phyloP scores from a whole-genome alignment of 2,329 filamentous ascomycete species.

The Neonectria hederae region DNA sequence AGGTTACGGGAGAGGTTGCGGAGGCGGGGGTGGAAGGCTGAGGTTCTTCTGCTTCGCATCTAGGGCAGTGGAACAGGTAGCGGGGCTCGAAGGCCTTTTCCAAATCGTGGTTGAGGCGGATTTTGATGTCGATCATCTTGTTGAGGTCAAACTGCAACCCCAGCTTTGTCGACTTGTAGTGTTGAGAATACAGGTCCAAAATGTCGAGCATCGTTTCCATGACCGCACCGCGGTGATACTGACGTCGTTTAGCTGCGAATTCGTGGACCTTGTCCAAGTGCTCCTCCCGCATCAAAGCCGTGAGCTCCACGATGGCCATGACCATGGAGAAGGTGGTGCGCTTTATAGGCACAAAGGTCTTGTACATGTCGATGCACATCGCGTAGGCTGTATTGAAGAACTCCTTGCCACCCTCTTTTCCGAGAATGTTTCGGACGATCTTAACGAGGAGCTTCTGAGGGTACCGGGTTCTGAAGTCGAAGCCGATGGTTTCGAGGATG shows the following conservation, averaged over 20 bases:
- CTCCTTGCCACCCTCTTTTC: conserved; percentile 53
- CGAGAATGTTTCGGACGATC: conserved; percentile 69
- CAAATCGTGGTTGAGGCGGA: conserved; percentile 84
- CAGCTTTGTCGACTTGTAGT: conserved; percentile 77
- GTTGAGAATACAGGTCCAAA: conserved; percentile 90
- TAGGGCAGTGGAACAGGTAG: conserved; percentile 68
- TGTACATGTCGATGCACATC: conserved; percentile 89
- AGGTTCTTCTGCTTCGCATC: conserved; percentile 55
- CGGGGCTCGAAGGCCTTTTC: conserved; percentile 70
- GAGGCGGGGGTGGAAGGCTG: conserved; percentile 46
- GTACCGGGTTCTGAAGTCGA: conserved; percentile 91
- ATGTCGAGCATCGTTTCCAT: conserved; percentile 89
- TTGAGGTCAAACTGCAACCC: conserved; percentile 78
- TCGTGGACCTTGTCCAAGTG: conserved; percentile 60
- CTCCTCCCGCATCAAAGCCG: conserved; percentile 67
- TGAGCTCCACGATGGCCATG: conserved; percentile 82
- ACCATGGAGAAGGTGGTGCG: conserved; percentile 88
- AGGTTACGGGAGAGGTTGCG: conserved; percentile 51
- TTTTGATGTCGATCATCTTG: conserved; percentile 85
- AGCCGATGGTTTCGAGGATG: conserved; percentile 91
- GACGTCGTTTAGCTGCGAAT: conserved; percentile 59
- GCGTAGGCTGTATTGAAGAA: conserved; percentile 78
- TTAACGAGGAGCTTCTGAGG: conserved; percentile 89
- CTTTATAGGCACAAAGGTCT: conserved; percentile 92
- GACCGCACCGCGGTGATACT: conserved; percentile 58